phyloP scores from a whole-genome alignment of 2,329 filamentous ascomycete genomes.

The Alternaria dauci region DNA sequence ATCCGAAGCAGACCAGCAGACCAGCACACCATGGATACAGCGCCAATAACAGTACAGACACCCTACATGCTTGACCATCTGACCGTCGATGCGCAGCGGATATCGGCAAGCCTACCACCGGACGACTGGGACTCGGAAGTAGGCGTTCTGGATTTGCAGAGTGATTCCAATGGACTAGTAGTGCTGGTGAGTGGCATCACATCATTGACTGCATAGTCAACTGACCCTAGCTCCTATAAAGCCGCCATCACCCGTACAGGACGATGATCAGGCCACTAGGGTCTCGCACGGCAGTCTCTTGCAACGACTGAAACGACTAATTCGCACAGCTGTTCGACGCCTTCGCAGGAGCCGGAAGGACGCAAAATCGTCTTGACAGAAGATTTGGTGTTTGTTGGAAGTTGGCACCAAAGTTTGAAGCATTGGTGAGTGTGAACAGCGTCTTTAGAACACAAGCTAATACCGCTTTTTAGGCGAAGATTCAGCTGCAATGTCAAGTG shows the following conservation, averaged over 20 bases:
- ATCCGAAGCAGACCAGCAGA: neutral
- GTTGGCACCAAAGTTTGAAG: neutral
- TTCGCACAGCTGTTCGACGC: neutral
- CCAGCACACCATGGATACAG: neutral
- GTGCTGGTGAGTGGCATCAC: constrained; percentile 7
- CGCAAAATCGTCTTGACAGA: neutral
- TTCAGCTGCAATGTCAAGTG: constrained; percentile 59
- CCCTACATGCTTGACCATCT: constrained; percentile 30
- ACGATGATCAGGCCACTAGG: neutral
- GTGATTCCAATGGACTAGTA: constrained; percentile 19
- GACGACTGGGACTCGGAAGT: constrained; percentile 20
- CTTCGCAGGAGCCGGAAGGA: constrained; percentile 1
- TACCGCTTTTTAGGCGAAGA: constrained; percentile 35
- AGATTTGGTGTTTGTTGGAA: neutral
- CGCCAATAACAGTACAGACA: constrained; percentile 1
- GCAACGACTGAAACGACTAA: neutral
- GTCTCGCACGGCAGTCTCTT: neutral
- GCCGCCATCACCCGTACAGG: neutral
- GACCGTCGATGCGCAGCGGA: constrained; percentile 16
- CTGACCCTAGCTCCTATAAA: neutral
- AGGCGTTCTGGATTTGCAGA: constrained; percentile 8
- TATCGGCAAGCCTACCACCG: constrained; percentile 27
- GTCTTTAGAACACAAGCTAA: constrained; percentile 19
- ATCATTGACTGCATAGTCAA: neutral
- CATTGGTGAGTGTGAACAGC: neutral